phyloP scores from a whole-genome alignment of 2,329 filamentous ascomycete genomes.

The Ophiostoma himal-ulmi region DNA sequence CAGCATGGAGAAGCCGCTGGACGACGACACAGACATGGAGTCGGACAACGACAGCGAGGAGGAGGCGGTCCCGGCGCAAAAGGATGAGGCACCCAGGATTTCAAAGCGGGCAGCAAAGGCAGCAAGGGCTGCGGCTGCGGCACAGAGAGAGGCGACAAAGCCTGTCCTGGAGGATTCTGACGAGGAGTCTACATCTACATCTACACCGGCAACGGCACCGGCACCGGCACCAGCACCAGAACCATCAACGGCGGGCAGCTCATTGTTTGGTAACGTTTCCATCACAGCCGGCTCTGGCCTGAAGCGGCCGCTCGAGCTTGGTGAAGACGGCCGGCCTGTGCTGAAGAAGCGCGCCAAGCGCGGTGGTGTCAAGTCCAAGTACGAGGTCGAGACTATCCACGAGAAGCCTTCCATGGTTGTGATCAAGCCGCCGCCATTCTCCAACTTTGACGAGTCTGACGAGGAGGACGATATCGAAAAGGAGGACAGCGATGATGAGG shows the following conservation, averaged over 20 bases:
- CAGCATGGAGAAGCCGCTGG: slow-evolving; percentile 37
- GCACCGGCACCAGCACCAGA: background rate
- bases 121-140: background rate
- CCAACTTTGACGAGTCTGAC: background rate
- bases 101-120: background rate
- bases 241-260: background rate
- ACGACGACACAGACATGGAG: slow-evolving; percentile 33
- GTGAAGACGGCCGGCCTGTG: slow-evolving; percentile 71
- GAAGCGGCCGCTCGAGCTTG: slow-evolving; percentile 78
- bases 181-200: background rate
- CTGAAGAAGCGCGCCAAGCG: slow-evolving; percentile 76
- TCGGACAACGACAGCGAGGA: slow-evolving; percentile 30
- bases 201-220: background rate
- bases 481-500: slow-evolving; percentile 25
- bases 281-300: slow-evolving; percentile 63
- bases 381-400: slow-evolving; percentile 74
- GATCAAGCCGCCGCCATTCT: slow-evolving; percentile 23
- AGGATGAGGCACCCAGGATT: background rate
- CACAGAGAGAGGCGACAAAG: background rate
- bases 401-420: slow-evolving; percentile 41
- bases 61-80: slow-evolving; percentile 24
- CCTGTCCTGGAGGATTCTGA: background rate
- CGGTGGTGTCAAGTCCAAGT: slow-evolving; percentile 53
- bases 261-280: slow-evolving; percentile 16
- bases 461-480: slow-evolving; percentile 25